These are phyloP conservation scores for Ustilago cynodontis DNA, from an alignment of 1,284 basidiomycete species.

Conservation along the genomic window DNA sequence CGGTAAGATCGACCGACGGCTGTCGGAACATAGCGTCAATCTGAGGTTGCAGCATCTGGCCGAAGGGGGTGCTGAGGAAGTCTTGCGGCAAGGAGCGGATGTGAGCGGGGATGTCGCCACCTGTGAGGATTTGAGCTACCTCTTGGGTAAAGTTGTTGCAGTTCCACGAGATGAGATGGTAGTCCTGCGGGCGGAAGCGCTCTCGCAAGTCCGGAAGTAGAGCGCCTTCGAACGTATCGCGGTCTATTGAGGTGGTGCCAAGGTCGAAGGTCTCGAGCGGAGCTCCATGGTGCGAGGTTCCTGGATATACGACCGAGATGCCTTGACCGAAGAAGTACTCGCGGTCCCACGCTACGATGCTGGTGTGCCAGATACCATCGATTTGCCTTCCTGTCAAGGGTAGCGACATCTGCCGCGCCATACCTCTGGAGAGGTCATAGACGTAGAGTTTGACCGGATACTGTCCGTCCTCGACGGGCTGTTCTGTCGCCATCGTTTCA, in stretches of 20 bases:
- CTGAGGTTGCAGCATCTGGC: conserved; percentile 83
- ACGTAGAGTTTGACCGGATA: conserved; percentile 77
- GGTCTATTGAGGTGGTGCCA: conserved; percentile 84
- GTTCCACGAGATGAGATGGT: conserved; percentile 81
- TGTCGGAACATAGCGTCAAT: conserved; percentile 75
- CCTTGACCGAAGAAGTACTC: conserved; percentile 92
- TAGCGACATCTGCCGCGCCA: conserved; percentile 80
- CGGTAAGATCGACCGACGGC: conserved; percentile 13
- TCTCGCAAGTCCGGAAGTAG: conserved; percentile 81
- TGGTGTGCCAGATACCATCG: conserved; percentile 76
- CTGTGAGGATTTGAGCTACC: conserved; percentile 66
- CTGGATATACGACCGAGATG: conserved; percentile 75
- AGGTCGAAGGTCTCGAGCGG: conserved; percentile 82
- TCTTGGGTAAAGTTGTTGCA: conserved; percentile 81
- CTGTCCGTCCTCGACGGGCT: conserved; percentile 14
- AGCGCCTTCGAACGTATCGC: conserved; percentile 81
- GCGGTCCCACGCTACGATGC: conserved; percentile 84
- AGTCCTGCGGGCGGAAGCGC: conserved; percentile 80
- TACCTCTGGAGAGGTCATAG: conserved; percentile 88
- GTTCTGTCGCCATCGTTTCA: conserved; percentile 10
- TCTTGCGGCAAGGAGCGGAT: conserved; percentile 76
- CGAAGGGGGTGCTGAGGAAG: conserved; percentile 90
- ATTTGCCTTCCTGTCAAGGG: conserved; percentile 79
- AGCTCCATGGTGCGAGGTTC: conserved; percentile 75
- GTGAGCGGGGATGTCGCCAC: conserved; percentile 63